A percentile compares a stretch with the other conserved stretches of the same genome.
These are phyloP conservation scores for Chlamydomonas incerta DNA, from an alignment of 139 green algal genomes.

Conservation along the genomic window DNA sequence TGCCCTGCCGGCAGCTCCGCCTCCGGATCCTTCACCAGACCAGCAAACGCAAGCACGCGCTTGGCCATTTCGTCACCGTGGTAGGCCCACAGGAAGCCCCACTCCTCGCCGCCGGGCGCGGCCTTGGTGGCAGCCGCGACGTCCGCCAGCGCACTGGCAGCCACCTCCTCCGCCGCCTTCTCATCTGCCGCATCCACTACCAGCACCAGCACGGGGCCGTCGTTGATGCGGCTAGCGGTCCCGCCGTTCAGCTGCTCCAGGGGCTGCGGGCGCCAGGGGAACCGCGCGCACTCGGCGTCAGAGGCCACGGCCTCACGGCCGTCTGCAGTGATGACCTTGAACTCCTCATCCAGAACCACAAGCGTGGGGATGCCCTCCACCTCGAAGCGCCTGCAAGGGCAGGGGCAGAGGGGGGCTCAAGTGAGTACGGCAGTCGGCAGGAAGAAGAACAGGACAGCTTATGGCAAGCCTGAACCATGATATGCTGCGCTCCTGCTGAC, in stretches of 20 bases:
- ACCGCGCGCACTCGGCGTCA: constrained; percentile 18
- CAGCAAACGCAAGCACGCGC: constrained; percentile 13
- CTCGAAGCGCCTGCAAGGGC: not conserved
- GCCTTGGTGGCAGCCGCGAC: not conserved
- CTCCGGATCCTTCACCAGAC: not conserved
- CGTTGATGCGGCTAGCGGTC: constrained; percentile 8
- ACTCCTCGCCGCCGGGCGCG: not conserved
- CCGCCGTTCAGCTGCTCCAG: constrained; percentile 10
- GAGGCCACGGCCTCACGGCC: constrained; percentile 7
- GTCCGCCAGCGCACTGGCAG: not conserved
- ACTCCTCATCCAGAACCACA: constrained; percentile 16
- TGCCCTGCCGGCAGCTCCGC: not conserved
- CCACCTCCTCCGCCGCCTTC: not conserved
- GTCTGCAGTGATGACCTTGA: constrained; percentile 31
- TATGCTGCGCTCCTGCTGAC: too few relatives aligned
- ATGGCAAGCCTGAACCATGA: too few relatives aligned
- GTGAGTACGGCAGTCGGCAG: too few relatives aligned
- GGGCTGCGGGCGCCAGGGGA: constrained; percentile 35
- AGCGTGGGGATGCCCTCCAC: constrained; percentile 43
- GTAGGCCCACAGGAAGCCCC: constrained; percentile 7
- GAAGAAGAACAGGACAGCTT: too few relatives aligned
- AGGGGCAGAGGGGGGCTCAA: too few relatives aligned
- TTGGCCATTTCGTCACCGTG: not conserved
- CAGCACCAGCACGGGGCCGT: constrained; percentile 15
- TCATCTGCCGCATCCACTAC: not conserved